These are phyloP conservation scores for Macrolepiota dolichaula DNA, from an alignment of 768 basidiomycete species.

Conservation along the genomic window DNA sequence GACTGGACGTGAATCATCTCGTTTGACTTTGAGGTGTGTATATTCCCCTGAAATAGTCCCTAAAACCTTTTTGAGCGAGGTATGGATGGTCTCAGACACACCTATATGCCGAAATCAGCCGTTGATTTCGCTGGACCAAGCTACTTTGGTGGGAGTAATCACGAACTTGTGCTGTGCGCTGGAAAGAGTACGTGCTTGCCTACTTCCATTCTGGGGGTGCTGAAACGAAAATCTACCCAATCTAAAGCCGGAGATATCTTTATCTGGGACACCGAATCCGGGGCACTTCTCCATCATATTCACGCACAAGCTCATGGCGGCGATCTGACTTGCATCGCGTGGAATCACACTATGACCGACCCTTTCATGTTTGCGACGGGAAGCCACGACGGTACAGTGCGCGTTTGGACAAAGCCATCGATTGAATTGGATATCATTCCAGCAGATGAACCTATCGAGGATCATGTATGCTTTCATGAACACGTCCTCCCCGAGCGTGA, in stretches of 20 bases:
- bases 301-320: slow-evolving; percentile 59
- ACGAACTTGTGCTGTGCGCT: slow-evolving; percentile 75
- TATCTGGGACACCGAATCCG: slow-evolving; percentile 85
- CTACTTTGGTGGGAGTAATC: slow-evolving; percentile 78
- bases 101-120: slow-evolving; percentile 63
- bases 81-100: slow-evolving; percentile 49
- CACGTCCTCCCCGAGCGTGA: background rate
- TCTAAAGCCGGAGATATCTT: slow-evolving; percentile 71
- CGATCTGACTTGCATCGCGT: slow-evolving; percentile 77
- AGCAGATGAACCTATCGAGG: background rate
- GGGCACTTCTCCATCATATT: slow-evolving; percentile 65
- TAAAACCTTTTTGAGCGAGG: background rate
- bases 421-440: background rate
- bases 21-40: slow-evolving; percentile 37
- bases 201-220: background rate
- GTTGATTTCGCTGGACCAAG: slow-evolving; percentile 82
- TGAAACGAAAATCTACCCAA: slow-evolving; percentile 1
- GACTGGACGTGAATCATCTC: slow-evolving; percentile 27
- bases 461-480: background rate
- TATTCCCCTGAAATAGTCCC: background rate
- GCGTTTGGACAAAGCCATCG: slow-evolving; percentile 59
- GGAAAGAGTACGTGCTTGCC: slow-evolving; percentile 53
- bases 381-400: slow-evolving; percentile 71
- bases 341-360: slow-evolving; percentile 65
- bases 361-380: slow-evolving; percentile 78